Evolutionary conservation across 1,139 yeast genomes (phyloP).

Genomic region (Saccharomyces pastorianus): DNA sequence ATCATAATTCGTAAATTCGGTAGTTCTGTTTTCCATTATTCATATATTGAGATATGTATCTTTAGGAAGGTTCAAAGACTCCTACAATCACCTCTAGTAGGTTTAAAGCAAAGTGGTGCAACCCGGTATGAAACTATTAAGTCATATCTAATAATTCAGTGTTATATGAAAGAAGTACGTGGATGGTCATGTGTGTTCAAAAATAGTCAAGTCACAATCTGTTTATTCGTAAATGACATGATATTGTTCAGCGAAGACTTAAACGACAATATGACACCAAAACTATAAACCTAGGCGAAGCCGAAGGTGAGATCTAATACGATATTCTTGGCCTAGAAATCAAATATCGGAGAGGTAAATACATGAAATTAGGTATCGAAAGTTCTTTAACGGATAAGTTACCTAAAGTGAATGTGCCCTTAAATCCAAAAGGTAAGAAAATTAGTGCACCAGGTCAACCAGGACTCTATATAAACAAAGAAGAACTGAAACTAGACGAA

Average conservation of each 20-base stretch:
- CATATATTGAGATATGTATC: background rate
- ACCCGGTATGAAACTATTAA: conserved; percentile 4
- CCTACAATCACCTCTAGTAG: background rate
- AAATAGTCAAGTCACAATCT: conserved; percentile 1
- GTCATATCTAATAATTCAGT: background rate
- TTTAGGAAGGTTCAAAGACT: background rate
- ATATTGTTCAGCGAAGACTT: conserved; percentile 1
- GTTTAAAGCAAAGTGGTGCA: conserved; percentile 5
- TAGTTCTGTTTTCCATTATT: background rate
- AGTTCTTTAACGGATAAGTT: background rate
- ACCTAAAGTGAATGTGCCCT: background rate
- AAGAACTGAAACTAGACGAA: background rate
- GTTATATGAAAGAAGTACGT: conserved; percentile 1
- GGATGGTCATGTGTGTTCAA: conserved; percentile 2
- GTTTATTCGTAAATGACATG: conserved; percentile 4
- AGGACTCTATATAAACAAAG: background rate
- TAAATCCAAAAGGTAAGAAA: background rate
- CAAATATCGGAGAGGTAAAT: conserved; percentile 1
- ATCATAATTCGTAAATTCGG: background rate
- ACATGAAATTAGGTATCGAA: conserved; percentile 2
- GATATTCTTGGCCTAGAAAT: conserved; percentile 3
- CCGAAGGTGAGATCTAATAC: conserved; percentile 1
- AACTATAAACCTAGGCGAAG: conserved; percentile 1
- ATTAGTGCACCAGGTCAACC: background rate
- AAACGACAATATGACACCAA: conserved; percentile 1